These are phyloP conservation scores for Polygonum maritimum DNA, from an alignment of 148 eudicot species.

Conservation along the genomic window DNA sequence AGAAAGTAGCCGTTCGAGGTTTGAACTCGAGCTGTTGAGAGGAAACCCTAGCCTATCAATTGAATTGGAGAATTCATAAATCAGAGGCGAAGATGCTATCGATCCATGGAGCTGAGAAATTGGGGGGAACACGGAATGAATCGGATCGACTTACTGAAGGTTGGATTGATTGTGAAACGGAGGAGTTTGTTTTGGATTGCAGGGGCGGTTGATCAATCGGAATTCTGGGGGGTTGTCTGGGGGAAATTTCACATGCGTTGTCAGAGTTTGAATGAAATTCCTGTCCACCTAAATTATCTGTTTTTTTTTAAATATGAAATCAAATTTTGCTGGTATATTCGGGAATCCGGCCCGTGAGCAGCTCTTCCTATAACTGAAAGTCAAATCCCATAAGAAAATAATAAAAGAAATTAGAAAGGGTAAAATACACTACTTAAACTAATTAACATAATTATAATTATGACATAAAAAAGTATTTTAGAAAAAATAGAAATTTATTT, in stretches of 20 bases:
- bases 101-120: conserved; percentile 3
- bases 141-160: not conserved
- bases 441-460: too few species aligned
- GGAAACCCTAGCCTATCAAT: conserved; percentile 2
- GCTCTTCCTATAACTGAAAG: too few species aligned
- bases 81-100: not conserved
- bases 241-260: not conserved
- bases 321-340: not conserved
- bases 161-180: not conserved
- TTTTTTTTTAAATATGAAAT: not conserved
- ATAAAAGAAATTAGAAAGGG: too few species aligned
- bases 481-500: too few species aligned
- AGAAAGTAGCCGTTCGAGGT: not conserved
- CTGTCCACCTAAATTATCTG: not conserved
- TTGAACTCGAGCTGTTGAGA: conserved; percentile 6
- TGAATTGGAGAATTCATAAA: not conserved
- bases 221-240: not conserved
- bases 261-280: not conserved
- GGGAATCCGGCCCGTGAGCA: not conserved
- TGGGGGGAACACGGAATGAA: not conserved
- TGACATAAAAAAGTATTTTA: too few species aligned
- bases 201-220: not conserved
- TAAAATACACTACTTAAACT: too few species aligned
- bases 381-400: too few species aligned
- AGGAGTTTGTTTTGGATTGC: not conserved